Conservation (phyloP, 2,329 filamentous ascomycete species). For the Colletotrichum lindemuthianum region DNA sequence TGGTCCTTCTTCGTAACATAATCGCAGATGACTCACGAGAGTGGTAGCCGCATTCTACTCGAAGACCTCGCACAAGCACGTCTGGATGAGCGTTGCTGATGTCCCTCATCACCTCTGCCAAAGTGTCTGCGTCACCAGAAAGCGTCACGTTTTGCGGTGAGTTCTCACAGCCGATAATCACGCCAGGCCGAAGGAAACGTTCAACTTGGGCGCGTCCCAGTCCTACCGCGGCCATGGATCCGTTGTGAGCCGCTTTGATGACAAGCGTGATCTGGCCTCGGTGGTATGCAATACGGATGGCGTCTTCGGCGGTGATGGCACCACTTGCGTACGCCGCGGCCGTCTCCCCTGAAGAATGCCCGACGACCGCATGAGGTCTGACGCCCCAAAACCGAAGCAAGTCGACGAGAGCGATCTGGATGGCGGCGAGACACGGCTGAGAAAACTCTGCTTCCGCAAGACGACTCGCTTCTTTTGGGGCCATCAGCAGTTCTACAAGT, state of each 20-base stretch:
- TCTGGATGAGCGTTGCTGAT: slow-evolving; percentile 40
- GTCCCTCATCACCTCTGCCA: slow-evolving; percentile 42
- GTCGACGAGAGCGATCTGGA: slow-evolving; percentile 60
- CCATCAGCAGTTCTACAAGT: slow-evolving; percentile 30
- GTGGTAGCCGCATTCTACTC: slow-evolving; percentile 63
- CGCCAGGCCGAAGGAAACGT: slow-evolving; percentile 43
- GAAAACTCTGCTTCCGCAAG: slow-evolving; percentile 49
- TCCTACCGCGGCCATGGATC: slow-evolving; percentile 67
- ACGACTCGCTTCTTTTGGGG: slow-evolving; percentile 22
- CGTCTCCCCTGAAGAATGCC: slow-evolving; percentile 54
- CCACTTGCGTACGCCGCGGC: slow-evolving; percentile 50
- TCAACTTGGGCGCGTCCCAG: slow-evolving; percentile 44
- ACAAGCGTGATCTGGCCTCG: slow-evolving; percentile 44
- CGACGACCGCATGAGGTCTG: slow-evolving; percentile 44
- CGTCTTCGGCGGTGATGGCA: slow-evolving; percentile 41
- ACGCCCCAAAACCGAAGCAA: slow-evolving; percentile 46
- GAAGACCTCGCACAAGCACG: slow-evolving; percentile 59
- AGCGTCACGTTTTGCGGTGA: slow-evolving; percentile 62
- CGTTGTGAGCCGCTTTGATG: slow-evolving; percentile 40
- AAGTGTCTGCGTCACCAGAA: slow-evolving; percentile 43
- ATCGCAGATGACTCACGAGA: slow-evolving; percentile 44
- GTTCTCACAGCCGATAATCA: slow-evolving; percentile 58
- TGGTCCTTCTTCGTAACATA: not conserved
- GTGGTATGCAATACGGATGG: slow-evolving; percentile 48
- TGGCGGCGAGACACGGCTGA: slow-evolving; percentile 55